Evolutionary conservation across 768 basidiomycete species (phyloP).

Genomic region (Hypholoma fasciculare): DNA sequence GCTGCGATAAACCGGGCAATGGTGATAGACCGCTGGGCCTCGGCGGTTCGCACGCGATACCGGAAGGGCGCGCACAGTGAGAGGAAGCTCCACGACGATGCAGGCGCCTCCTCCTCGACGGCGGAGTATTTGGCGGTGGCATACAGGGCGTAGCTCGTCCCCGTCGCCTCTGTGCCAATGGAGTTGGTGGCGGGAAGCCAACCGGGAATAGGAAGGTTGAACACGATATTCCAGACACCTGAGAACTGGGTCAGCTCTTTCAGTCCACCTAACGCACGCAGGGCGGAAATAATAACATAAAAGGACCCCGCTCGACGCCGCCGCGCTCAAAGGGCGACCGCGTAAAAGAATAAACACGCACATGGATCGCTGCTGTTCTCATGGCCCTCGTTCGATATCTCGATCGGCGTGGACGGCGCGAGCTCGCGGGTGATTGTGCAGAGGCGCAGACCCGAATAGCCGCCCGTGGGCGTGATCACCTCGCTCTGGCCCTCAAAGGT

Average conservation of each 20-base stretch:
- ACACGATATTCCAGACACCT: constrained; percentile 73
- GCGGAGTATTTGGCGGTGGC: constrained; percentile 63
- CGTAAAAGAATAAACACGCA: constrained; percentile 21
- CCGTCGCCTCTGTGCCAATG: constrained; percentile 52
- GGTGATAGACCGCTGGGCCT: constrained; percentile 42
- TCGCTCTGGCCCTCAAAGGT: constrained; percentile 90
- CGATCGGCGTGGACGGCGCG: constrained; percentile 48
- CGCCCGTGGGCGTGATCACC: constrained; percentile 57
- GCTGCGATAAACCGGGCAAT: constrained; percentile 55
- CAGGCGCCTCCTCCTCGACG: constrained; percentile 38
- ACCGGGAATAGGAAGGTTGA: constrained; percentile 84
- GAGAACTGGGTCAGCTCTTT: constrained; percentile 1
- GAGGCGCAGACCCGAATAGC: constrained; percentile 71
- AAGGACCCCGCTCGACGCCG: neutral
- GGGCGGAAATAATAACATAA: constrained; percentile 4
- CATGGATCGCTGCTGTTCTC: constrained; percentile 57
- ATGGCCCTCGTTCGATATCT: constrained; percentile 63
- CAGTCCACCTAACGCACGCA: constrained; percentile 5
- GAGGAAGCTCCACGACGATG: constrained; percentile 44
- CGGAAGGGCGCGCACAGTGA: constrained; percentile 59
- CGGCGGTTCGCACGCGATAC: constrained; percentile 38
- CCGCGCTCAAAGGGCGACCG: neutral
- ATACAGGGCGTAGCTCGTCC: constrained; percentile 65
- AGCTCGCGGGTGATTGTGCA: constrained; percentile 69
- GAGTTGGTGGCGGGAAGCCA: constrained; percentile 75